These are phyloP conservation scores for Glycine latifolia DNA, from an alignment of 306 rosid species.

Conservation along the genomic window DNA sequence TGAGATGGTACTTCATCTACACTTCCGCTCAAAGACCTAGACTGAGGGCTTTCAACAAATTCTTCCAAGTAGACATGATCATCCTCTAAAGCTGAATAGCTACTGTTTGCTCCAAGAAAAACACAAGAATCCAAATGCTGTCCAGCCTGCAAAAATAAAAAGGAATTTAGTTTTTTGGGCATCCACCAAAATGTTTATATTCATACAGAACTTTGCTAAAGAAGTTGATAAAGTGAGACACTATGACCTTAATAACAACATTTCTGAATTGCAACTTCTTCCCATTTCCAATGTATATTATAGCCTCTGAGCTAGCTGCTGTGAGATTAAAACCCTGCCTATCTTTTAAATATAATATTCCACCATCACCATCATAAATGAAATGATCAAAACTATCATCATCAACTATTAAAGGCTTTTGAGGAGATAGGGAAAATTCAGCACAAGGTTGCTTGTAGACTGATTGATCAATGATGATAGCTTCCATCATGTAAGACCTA, in stretches of 20 bases:
- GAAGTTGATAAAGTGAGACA: conserved; percentile 18
- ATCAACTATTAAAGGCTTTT: conserved; percentile 81
- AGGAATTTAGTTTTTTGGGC: conserved; percentile 24
- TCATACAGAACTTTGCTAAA: conserved; percentile 8
- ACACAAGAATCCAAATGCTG: conserved; percentile 84
- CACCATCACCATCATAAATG: conserved; percentile 93
- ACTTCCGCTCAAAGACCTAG: conserved; percentile 49
- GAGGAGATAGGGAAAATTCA: conserved; percentile 78
- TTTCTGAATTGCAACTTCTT: conserved; percentile 92
- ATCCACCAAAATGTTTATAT: conserved; percentile 8
- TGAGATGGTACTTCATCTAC: conserved; percentile 53
- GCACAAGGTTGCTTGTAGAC: conserved; percentile 74
- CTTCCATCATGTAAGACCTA: conserved; percentile 62
- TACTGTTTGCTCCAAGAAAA: conserved; percentile 85
- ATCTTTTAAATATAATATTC: conserved; percentile 71
- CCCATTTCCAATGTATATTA: conserved; percentile 86
- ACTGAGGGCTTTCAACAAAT: conserved; percentile 53
- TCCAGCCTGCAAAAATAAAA: conserved; percentile 70
- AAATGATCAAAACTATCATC: conserved; percentile 75
- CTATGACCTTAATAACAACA: conserved; percentile 77
- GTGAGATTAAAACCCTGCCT: conserved; percentile 64
- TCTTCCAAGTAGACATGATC: conserved; percentile 75
- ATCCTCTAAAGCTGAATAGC: conserved; percentile 75
- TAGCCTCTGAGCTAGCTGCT: conserved; percentile 70
- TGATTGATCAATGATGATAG: conserved; percentile 67